A percentile compares a stretch with the other conserved stretches of the same genome.
Evolutionary conservation across 768 basidiomycete species (phyloP).

Genomic region (Paxillus involutus): DNA sequence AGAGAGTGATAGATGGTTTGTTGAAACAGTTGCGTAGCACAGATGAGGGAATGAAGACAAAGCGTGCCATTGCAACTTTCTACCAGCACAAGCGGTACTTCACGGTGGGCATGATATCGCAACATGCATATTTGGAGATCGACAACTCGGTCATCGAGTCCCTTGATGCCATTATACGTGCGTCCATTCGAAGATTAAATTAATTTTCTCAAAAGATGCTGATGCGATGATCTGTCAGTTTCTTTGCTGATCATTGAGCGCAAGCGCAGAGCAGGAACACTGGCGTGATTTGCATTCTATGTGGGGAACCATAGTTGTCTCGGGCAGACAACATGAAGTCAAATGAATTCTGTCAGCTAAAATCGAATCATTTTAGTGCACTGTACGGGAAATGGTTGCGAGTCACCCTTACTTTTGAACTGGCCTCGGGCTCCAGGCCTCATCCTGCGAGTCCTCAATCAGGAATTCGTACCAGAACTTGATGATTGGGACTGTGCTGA

Average conservation of each 20-base stretch:
- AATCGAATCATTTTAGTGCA: constrained; percentile 7
- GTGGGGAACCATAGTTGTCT: neutral
- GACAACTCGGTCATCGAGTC: constrained; percentile 31
- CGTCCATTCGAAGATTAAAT: constrained; percentile 2
- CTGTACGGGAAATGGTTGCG: neutral
- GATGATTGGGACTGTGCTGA: constrained; percentile 76
- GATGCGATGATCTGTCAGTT: constrained; percentile 18
- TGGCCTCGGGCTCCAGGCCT: constrained; percentile 54
- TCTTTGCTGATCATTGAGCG: constrained; percentile 34
- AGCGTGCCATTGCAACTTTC: constrained; percentile 34
- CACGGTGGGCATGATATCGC: constrained; percentile 34
- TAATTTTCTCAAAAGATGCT: neutral
- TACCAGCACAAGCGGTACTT: constrained; percentile 34
- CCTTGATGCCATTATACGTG: constrained; percentile 37
- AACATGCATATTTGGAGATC: constrained; percentile 37
- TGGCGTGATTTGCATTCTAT: constrained; percentile 5
- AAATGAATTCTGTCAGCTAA: constrained; percentile 13
- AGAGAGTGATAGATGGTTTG: neutral
- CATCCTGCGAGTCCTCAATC: constrained; percentile 66
- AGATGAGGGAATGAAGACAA: constrained; percentile 25
- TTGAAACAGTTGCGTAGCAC: constrained; percentile 23
- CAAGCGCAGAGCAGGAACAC: constrained; percentile 19
- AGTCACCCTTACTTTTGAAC: constrained; percentile 29
- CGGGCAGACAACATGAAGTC: neutral
- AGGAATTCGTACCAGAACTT: constrained; percentile 87